These are phyloP conservation scores for Penicillium nucicola DNA, from an alignment of 495 filamentous ascomycete genomes.

Conservation along the genomic window DNA sequence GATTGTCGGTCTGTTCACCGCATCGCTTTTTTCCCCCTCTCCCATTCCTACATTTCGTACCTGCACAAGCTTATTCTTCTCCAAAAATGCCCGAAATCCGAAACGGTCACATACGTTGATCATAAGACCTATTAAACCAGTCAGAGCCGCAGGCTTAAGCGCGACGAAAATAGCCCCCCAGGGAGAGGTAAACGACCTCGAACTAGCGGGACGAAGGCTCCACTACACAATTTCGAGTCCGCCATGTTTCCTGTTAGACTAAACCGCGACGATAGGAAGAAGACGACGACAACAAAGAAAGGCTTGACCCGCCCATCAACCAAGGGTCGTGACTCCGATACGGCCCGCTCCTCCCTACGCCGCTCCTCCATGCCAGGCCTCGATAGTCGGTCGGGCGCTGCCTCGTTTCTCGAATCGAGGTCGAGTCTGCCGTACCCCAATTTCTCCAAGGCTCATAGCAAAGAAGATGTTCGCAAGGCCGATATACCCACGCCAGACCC, in stretches of 20 bases:
- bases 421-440: slow-evolving; percentile 75
- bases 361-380: slow-evolving; percentile 51
- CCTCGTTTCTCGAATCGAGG: slow-evolving; percentile 49
- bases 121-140: too few species aligned
- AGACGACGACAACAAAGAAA: slow-evolving; percentile 27
- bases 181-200: slow-evolving; percentile 7
- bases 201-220: slow-evolving; percentile 21
- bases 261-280: slow-evolving; percentile 38
- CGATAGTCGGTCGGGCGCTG: slow-evolving; percentile 36
- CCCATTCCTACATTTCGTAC: neutral
- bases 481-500: slow-evolving; percentile 74
- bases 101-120: too few species aligned
- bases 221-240: slow-evolving; percentile 29
- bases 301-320: slow-evolving; percentile 36
- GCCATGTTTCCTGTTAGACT: slow-evolving; percentile 46
- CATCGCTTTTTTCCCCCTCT: neutral
- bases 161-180: too few species aligned
- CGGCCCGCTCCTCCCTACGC: slow-evolving; percentile 39
- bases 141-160: neutral
- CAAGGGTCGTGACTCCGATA: slow-evolving; percentile 45
- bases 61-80: neutral
- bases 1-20: slow-evolving; percentile 6
- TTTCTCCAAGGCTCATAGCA: slow-evolving; percentile 88
- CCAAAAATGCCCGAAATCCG: too few species aligned
- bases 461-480: slow-evolving; percentile 68